Percentiles rank a stretch among this genome's conserved stretches.
These are phyloP conservation scores for Candida dendrica DNA, from an alignment of 805 yeast genomes.

Conservation along the genomic window DNA sequence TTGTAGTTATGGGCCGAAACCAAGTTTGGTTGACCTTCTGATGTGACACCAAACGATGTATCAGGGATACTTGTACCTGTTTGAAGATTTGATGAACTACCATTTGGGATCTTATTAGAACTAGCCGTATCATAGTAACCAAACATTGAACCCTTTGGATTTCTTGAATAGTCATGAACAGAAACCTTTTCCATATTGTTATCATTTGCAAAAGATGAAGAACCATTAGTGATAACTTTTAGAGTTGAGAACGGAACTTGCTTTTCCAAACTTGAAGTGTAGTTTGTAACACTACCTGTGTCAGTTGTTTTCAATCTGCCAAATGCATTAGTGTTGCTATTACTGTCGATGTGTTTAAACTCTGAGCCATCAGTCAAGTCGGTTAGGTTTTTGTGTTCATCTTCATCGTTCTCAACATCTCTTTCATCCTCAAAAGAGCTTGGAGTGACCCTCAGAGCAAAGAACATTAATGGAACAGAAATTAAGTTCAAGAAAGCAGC, in stretches of 20 bases:
- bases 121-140: neutral
- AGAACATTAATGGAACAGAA: slow-evolving; percentile 41
- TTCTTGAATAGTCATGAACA: slow-evolving; percentile 17
- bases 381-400: slow-evolving; percentile 12
- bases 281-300: slow-evolving; percentile 8
- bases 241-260: slow-evolving; percentile 8
- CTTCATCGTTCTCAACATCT: slow-evolving; percentile 5
- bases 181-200: slow-evolving; percentile 19
- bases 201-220: slow-evolving; percentile 14
- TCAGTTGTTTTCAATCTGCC: slow-evolving; percentile 6
- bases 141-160: slow-evolving; percentile 1
- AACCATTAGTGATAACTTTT: slow-evolving; percentile 18
- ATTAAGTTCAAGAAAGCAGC: slow-evolving; percentile 52
- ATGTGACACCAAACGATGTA: too few species aligned
- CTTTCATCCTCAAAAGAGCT: slow-evolving; percentile 5
- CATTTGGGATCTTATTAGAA: too few species aligned
- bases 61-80: too few species aligned
- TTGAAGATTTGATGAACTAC: too few species aligned
- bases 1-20: slow-evolving; percentile 18
- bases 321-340: slow-evolving; percentile 1
- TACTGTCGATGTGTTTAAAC: slow-evolving; percentile 7
- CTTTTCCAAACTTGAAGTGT: slow-evolving; percentile 8
- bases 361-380: slow-evolving; percentile 18
- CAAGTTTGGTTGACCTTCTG: slow-evolving; percentile 19
- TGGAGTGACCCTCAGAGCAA: slow-evolving; percentile 24